Base-by-base conservation (phyloP, 2,329 filamentous ascomycete genomes). In the Myriosclerotinia curreyana region DNA sequence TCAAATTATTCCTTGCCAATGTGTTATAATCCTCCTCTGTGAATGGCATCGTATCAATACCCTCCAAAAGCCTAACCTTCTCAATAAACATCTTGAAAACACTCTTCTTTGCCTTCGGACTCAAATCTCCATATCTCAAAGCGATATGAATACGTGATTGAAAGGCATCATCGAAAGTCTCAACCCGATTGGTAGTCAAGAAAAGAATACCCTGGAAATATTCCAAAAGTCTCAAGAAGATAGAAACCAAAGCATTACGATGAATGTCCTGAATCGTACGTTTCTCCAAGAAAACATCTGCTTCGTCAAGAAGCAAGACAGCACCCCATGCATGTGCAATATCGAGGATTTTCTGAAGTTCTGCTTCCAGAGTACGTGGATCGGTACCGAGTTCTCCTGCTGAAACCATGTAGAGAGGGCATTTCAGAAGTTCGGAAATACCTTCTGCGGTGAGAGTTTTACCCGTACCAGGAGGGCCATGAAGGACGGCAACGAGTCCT, bases 161-260 rank as follows among this genome's bases (percentile, higher is more conserved):
- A 80, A 96, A 96, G 0, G 92, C 92, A 67, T 95, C 91, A 71
- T 96, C 92, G 71, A 96, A 96, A 0, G 90, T 93, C 79, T 89
- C 85, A 0, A 96, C 91, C 1, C 92, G 86, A 74, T 96, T 96
- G 2, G 92, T 96, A 0, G 92, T 96, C 34, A 96, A 77, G 79
- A 96, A 96, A 5, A 96, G 76, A 61, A 96, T 96, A 3, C 92
- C 92, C 73, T 96, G 90, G 77, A 96, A 96, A 75, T 96, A 96
- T 76, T 97, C 93, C 0, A 96, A 81, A 64, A 94, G 82, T 0
- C 92, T 86, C 2, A 96, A 79, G 80, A 96, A 96, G 71, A 96
- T 91, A 74, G 87, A 91, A 60, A 96, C 92, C 0, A 95, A 84
- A 0, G 89, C 89, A 70, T 96, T 96, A 65, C 92, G 87, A 73